These are phyloP conservation scores for Diaporthe caulivora DNA, from an alignment of 2,329 filamentous ascomycete genomes.

Conservation along the genomic window DNA sequence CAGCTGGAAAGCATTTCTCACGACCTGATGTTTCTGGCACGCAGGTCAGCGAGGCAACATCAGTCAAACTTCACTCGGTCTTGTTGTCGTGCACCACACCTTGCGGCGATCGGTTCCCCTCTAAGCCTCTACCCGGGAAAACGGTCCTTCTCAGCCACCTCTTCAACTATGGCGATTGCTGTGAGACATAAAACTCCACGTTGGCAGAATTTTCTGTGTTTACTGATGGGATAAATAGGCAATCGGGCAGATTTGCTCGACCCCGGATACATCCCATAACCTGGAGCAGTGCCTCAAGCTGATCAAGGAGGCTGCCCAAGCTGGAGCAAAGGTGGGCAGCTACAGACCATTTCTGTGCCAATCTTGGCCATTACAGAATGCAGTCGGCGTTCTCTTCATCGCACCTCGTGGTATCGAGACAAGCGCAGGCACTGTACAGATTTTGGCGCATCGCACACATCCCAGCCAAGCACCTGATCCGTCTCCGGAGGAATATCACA, in stretches of 20 bases:
- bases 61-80: not conserved
- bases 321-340: constrained; percentile 79
- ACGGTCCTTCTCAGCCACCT: constrained; percentile 10
- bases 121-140: not conserved
- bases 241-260: constrained; percentile 91
- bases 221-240: constrained; percentile 66
- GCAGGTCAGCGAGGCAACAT: not conserved
- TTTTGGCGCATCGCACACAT: too few species aligned
- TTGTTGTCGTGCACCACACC: not conserved
- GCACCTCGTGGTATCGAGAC: not conserved
- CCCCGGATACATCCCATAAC: constrained; percentile 81
- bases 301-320: constrained; percentile 77
- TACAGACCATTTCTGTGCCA: not conserved
- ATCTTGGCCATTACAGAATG: not conserved
- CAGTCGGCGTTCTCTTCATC: not conserved
- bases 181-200: not conserved
- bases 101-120: not conserved
- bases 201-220: not conserved
- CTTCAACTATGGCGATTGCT: constrained; percentile 27
- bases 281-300: constrained; percentile 81
- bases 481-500: not conserved
- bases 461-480: not conserved
- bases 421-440: too few species aligned
- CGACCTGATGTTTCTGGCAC: not conserved
- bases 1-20: not conserved